Percentiles rank a stretch among this genome's conserved stretches.
Evolutionary conservation across 192 early-diverging fungal genomes (phyloP).

Genomic region (Jimgerdemannia lactiflua): DNA sequence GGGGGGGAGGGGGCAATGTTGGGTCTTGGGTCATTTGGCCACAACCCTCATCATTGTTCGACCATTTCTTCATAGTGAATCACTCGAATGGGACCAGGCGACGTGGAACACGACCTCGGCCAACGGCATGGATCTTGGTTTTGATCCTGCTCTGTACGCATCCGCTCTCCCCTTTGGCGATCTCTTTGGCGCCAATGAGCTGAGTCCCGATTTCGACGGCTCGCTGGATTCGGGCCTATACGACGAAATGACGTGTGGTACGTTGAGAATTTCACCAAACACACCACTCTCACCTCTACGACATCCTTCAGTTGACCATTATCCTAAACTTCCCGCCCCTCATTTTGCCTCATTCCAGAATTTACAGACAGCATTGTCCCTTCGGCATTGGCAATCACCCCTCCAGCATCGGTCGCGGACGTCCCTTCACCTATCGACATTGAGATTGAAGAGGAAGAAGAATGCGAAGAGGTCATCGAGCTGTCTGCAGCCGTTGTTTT

Average conservation of each 20-base stretch:
- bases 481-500: too few species aligned
- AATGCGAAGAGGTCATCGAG: too few species aligned
- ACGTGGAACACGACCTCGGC: too few species aligned
- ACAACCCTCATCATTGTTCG: too few species aligned
- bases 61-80: too few species aligned
- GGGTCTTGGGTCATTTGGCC: too few species aligned
- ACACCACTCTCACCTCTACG: background rate
- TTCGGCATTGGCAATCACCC: background rate
- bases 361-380: background rate
- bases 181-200: too few species aligned
- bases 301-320: background rate
- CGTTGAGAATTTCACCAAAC: background rate
- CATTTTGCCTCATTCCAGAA: background rate
- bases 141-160: too few species aligned
- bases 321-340: background rate
- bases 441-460: background rate
- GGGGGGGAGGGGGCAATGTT: background rate
- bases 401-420: background rate
- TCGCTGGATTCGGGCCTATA: slow-evolving; percentile 8
- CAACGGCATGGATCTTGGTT: too few species aligned
- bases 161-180: too few species aligned
- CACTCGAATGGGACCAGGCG: too few species aligned
- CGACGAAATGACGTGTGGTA: slow-evolving; percentile 39
- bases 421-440: background rate
- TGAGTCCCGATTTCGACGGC: background rate